A percentile compares a stretch with the other conserved stretches of the same genome.
These are phyloP conservation scores for Climacium dendroides DNA, from an alignment of 225 moss, liverwort and hornwort species.

Conservation along the genomic window DNA sequence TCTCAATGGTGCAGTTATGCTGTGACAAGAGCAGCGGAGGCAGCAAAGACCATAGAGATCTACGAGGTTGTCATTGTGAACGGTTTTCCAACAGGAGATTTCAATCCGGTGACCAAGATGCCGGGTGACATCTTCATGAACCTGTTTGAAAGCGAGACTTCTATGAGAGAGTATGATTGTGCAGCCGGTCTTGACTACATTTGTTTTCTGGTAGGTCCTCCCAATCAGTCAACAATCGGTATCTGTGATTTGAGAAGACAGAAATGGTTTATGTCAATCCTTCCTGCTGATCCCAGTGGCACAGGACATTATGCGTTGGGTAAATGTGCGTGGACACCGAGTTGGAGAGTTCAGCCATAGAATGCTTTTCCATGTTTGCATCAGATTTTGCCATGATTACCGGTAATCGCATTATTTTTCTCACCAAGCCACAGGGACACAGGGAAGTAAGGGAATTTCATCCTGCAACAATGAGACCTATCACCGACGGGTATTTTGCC, in stretches of 20 bases:
- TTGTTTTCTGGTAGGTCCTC: slow-evolving; percentile 31
- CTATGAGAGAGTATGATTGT: slow-evolving; percentile 30
- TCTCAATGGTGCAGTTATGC: slow-evolving; percentile 11
- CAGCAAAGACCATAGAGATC: slow-evolving; percentile 29
- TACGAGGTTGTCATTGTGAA: slow-evolving; percentile 29
- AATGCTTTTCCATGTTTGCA: neutral
- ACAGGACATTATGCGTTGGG: slow-evolving; percentile 15
- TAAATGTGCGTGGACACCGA: slow-evolving; percentile 27
- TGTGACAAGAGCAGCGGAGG: slow-evolving; percentile 21
- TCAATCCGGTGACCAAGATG: slow-evolving; percentile 32
- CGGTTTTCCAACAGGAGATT: slow-evolving; percentile 38
- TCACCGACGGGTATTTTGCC: neutral
- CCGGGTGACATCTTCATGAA: slow-evolving; percentile 28
- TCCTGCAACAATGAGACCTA: neutral
- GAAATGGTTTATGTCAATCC: slow-evolving; percentile 37
- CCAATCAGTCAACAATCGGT: slow-evolving; percentile 30
- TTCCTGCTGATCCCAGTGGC: slow-evolving; percentile 9
- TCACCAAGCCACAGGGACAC: neutral
- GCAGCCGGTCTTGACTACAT: slow-evolving; percentile 14
- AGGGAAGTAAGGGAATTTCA: neutral
- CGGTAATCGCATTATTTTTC: neutral
- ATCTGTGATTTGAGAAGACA: slow-evolving; percentile 29
- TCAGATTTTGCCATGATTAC: neutral
- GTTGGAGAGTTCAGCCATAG: slow-evolving; percentile 4
- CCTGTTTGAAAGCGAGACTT: slow-evolving; percentile 27